phyloP scores from a whole-genome alignment of 345 rosid genomes.

The Corchorus capsularis region DNA sequence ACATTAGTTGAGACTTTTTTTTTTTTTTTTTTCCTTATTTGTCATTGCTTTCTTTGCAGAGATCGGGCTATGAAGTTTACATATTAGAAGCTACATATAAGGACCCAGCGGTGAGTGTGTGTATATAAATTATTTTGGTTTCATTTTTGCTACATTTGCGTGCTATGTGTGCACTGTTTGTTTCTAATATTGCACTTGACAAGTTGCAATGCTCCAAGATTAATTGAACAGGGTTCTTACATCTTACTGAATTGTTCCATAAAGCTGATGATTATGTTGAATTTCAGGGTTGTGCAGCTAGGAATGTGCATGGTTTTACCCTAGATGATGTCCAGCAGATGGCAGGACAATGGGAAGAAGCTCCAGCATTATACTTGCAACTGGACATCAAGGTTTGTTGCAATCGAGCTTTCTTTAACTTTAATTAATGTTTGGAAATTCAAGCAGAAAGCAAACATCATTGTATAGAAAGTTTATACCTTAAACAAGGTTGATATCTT shows the following conservation, averaged over 20 bases:
- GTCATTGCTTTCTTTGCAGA: constrained; percentile 51
- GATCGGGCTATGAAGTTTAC: constrained; percentile 93
- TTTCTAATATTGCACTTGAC: constrained; percentile 17
- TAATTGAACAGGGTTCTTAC: constrained; percentile 19
- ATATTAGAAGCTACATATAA: constrained; percentile 81
- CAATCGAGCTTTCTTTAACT: constrained; percentile 11
- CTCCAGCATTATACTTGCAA: constrained; percentile 72
- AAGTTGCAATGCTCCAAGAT: neutral
- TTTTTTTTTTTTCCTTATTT: constrained; percentile 29
- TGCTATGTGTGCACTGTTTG: neutral
- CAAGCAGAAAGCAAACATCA: constrained; percentile 9
- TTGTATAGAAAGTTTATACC: neutral
- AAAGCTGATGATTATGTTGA: constrained; percentile 25
- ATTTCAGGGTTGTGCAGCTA: constrained; percentile 94
- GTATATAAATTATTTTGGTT: neutral
- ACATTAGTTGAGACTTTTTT: neutral
- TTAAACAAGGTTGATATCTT: neutral
- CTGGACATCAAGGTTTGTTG: constrained; percentile 72
- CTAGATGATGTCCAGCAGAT: constrained; percentile 75
- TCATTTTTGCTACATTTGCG: neutral
- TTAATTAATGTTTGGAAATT: constrained; percentile 11
- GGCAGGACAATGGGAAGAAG: constrained; percentile 87
- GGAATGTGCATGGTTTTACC: constrained; percentile 88
- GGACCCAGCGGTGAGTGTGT: constrained; percentile 81
- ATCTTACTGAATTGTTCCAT: neutral